Evolutionary conservation across 495 filamentous ascomycete species (phyloP).

Genomic region (Astrothelium macrocarpum): DNA sequence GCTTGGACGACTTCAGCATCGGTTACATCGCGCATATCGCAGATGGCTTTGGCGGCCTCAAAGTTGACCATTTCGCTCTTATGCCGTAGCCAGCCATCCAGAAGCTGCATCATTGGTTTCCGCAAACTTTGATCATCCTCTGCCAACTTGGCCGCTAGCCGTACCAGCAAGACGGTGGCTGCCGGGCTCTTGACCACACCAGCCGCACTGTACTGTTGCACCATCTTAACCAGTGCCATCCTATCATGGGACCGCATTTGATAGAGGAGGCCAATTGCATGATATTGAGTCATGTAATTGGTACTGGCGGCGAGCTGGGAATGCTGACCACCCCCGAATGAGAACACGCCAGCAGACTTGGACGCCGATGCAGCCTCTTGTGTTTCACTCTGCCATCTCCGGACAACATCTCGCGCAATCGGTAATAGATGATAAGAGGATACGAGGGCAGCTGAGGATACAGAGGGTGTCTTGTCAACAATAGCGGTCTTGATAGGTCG

Average conservation of each 20-base stretch:
- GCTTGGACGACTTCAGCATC: slow-evolving; percentile 88
- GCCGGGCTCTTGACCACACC: slow-evolving; percentile 92
- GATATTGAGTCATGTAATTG: slow-evolving; percentile 94
- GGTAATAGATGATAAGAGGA: slow-evolving; percentile 98
- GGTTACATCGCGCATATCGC: slow-evolving; percentile 83
- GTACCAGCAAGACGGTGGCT: slow-evolving; percentile 82
- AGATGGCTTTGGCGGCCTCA: slow-evolving; percentile 96
- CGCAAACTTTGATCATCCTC: slow-evolving; percentile 83
- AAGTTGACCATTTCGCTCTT: slow-evolving; percentile 99
- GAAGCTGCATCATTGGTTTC: slow-evolving; percentile 87
- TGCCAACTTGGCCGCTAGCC: slow-evolving; percentile 86
- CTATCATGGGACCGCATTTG: slow-evolving; percentile 96
- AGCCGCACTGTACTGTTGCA: slow-evolving; percentile 88
- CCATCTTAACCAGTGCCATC: slow-evolving; percentile 99
- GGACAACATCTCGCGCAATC: slow-evolving; percentile 87
- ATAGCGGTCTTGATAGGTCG: slow-evolving; percentile 98
- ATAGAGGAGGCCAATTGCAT: slow-evolving; percentile 93
- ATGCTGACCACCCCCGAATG: slow-evolving; percentile 65
- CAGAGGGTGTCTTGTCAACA: slow-evolving; percentile 97
- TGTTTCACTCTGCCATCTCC: slow-evolving; percentile 97
- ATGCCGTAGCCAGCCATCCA: slow-evolving; percentile 94
- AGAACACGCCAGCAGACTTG: slow-evolving; percentile 83
- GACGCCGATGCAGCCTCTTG: slow-evolving; percentile 88
- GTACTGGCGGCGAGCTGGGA: slow-evolving; percentile 63
- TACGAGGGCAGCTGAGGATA: slow-evolving; percentile 92